phyloP scores from a whole-genome alignment of 331 rosid species.

The Malus hybrid region DNA sequence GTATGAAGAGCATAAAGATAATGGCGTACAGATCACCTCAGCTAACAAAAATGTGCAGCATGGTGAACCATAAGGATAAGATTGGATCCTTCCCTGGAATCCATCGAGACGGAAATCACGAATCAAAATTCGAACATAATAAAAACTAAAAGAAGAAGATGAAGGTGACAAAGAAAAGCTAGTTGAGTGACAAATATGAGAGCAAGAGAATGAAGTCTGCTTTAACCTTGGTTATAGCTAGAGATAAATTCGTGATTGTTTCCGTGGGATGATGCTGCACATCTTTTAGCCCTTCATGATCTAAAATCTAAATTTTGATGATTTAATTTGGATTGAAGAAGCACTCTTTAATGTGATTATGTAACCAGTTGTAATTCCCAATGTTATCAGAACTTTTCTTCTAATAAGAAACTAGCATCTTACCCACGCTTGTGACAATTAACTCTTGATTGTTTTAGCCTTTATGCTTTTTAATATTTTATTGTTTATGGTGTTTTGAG shows the following conservation, averaged over 20 bases:
- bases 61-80: conserved; percentile 7
- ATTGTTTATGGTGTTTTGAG: too few species aligned
- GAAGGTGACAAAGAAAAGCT: not conserved
- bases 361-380: not conserved
- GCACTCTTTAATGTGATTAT: not conserved
- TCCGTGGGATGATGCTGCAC: not conserved
- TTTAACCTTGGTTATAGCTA: not conserved
- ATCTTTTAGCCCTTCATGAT: not conserved
- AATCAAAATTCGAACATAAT: not conserved
- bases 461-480: too few species aligned
- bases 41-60: not conserved
- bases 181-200: not conserved
- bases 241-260: not conserved
- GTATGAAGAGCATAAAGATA: conserved; percentile 23
- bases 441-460: too few species aligned
- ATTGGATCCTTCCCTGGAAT: not conserved
- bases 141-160: not conserved
- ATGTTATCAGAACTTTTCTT: not conserved
- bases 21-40: conserved; percentile 4
- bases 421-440: too few species aligned
- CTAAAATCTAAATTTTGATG: not conserved
- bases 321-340: not conserved
- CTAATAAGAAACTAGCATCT: not conserved
- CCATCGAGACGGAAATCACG: not conserved
- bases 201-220: not conserved